Percentiles rank a stretch among this genome's conserved stretches.
Evolutionary conservation across 129 eudicot genomes (phyloP).

Genomic region (Centaurea solstitialis): DNA sequence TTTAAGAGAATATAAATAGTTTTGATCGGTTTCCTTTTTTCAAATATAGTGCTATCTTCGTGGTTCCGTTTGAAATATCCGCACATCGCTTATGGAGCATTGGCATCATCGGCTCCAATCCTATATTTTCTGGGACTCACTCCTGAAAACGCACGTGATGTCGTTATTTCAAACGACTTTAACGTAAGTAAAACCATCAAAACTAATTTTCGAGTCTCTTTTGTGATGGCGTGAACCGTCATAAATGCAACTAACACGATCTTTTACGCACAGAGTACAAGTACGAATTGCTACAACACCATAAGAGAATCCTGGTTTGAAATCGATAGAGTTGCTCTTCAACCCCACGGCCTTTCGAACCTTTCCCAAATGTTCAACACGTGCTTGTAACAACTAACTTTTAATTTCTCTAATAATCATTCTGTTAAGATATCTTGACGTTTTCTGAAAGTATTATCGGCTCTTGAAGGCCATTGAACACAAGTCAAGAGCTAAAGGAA

Average conservation of each 20-base stretch:
- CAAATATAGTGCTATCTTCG: constrained; percentile 26
- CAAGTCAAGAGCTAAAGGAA: constrained; percentile 19
- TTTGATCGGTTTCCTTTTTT: neutral
- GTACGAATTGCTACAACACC: constrained; percentile 40
- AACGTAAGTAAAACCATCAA: constrained; percentile 6
- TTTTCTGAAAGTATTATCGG: neutral
- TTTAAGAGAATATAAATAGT: no score
- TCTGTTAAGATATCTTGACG: neutral
- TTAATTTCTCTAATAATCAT: neutral
- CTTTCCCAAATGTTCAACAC: constrained; percentile 43
- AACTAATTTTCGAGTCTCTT: neutral
- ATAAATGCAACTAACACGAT: neutral
- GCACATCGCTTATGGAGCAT: constrained; percentile 33
- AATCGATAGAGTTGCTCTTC: constrained; percentile 38
- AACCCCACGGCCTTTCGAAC: constrained; percentile 33
- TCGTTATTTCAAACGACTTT: constrained; percentile 22
- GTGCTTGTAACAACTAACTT: constrained; percentile 24
- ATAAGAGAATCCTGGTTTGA: constrained; percentile 50
- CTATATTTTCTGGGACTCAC: constrained; percentile 28
- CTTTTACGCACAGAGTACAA: constrained; percentile 23
- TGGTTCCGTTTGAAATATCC: constrained; percentile 33
- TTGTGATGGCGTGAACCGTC: neutral
- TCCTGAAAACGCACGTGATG: constrained; percentile 28
- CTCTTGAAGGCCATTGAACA: constrained; percentile 33
- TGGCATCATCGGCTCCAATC: constrained; percentile 27